Evolutionary conservation across 768 basidiomycete species (phyloP).

Genomic region (Rhodotorula sphaerocarpa): DNA sequence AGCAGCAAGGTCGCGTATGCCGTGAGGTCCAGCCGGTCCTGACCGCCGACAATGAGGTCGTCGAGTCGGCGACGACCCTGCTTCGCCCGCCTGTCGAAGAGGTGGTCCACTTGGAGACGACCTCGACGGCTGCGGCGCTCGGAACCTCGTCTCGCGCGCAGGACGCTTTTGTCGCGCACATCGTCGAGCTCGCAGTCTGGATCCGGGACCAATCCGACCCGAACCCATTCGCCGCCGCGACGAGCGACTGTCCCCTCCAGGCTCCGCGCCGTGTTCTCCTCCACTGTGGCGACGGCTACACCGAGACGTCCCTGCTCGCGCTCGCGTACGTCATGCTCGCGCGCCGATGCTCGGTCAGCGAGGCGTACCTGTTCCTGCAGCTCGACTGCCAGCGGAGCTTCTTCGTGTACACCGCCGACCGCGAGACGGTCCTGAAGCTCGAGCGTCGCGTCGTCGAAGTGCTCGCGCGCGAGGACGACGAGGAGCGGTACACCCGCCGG

Average conservation of each 20-base stretch:
- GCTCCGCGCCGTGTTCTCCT: constrained; percentile 54
- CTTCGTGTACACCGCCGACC: constrained; percentile 80
- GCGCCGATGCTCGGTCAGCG: constrained; percentile 54
- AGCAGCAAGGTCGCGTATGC: constrained; percentile 22
- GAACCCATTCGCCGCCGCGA: not conserved
- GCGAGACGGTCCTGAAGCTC: constrained; percentile 49
- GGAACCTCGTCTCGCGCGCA: constrained; percentile 8
- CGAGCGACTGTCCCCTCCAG: not conserved
- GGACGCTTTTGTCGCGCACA: constrained; percentile 19
- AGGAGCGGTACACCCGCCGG: constrained; percentile 14
- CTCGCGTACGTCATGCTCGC: constrained; percentile 71
- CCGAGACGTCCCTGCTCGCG: constrained; percentile 81
- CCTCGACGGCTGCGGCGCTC: constrained; percentile 29
- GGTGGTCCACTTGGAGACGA: constrained; percentile 39
- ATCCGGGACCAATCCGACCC: constrained; percentile 32
- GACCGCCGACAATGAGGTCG: not conserved
- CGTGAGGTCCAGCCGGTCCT: constrained; percentile 19
- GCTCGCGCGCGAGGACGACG: constrained; percentile 23
- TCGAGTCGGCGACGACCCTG: constrained; percentile 14
- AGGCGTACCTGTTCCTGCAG: constrained; percentile 88
- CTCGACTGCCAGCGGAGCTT: constrained; percentile 56
- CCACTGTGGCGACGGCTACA: constrained; percentile 82
- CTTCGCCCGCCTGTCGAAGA: constrained; percentile 29
- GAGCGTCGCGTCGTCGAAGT: constrained; percentile 33
- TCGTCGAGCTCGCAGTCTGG: constrained; percentile 39